Evolutionary conservation across 2,329 filamentous ascomycete genomes (phyloP).

Genomic region (Fusarium heterosporum): DNA sequence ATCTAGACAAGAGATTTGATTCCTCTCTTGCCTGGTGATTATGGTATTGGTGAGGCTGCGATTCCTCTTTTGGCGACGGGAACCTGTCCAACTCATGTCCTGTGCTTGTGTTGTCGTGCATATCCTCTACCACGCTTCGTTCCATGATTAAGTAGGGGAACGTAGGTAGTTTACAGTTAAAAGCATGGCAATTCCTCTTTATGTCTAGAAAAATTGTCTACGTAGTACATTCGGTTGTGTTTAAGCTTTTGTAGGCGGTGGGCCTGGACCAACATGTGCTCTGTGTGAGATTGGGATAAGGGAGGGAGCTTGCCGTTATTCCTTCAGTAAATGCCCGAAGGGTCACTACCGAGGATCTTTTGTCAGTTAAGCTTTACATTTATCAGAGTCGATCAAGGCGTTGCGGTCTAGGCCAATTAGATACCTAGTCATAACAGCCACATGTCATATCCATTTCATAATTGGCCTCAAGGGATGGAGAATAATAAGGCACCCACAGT

Average conservation of each 20-base stretch:
- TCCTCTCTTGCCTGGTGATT: constrained; percentile 10
- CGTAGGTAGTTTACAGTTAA: background rate
- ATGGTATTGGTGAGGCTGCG: background rate
- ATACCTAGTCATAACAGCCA: too few relatives aligned
- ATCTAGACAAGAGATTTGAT: constrained; percentile 15
- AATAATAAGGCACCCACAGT: background rate
- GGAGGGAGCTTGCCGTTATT: constrained; percentile 2
- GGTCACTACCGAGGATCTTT: constrained; percentile 16
- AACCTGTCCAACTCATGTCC: constrained; percentile 20
- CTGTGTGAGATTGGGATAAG: constrained; percentile 8
- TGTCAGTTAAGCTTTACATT: background rate
- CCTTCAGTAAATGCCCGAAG: constrained; percentile 2
- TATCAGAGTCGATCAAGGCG: background rate
- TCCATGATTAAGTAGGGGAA: background rate
- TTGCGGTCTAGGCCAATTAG: background rate
- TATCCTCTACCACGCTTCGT: background rate
- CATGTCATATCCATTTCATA: too few relatives aligned
- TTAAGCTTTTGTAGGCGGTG: constrained; percentile 30
- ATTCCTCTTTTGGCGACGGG: background rate
- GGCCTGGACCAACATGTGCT: constrained; percentile 7
- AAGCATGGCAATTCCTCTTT: background rate
- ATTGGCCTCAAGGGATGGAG: too few relatives aligned
- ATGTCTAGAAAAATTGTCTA: background rate
- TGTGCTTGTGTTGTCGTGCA: background rate
- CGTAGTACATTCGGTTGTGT: background rate